A percentile compares a stretch with the other conserved stretches of the same genome.
phyloP scores from a whole-genome alignment of 371 early-diverging fungal species.

The Mucor plumbeus region DNA sequence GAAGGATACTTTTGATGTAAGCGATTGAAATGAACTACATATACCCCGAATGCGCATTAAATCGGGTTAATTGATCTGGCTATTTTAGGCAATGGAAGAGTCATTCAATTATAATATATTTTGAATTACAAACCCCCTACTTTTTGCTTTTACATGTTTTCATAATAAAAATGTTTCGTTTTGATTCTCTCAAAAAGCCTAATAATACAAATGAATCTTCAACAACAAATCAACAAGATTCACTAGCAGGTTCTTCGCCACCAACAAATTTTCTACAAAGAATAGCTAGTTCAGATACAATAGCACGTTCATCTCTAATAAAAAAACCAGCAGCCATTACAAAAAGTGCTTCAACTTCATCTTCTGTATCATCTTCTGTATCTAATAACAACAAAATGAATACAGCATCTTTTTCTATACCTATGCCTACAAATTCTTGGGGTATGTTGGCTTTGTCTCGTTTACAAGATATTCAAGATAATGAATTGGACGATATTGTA shows the following conservation, averaged over 20 bases:
- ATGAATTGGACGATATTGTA: constrained; percentile 48
- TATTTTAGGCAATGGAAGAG: no score
- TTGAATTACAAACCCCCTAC: neutral
- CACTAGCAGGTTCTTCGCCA: no score
- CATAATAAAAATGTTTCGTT: constrained; percentile 38
- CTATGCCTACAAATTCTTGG: constrained; percentile 57
- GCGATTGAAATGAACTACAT: no score
- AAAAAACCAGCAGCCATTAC: neutral
- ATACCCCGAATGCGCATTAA: no score
- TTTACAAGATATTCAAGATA: constrained; percentile 38
- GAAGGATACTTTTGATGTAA: no score
- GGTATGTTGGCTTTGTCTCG: constrained; percentile 49
- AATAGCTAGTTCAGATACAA: constrained; percentile 35
- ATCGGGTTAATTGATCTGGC: no score
- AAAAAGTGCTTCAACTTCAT: constrained; percentile 4
- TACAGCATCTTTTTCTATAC: constrained; percentile 43
- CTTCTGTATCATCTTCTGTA: neutral
- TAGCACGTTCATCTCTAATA: constrained; percentile 15
- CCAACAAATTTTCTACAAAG: constrained; percentile 34
- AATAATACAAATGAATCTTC: neutral
- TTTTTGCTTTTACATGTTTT: neutral
- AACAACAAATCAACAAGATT: neutral
- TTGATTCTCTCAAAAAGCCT: constrained; percentile 33
- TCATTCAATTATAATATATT: no score
- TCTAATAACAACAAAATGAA: neutral